Percentiles rank a stretch among this genome's conserved stretches.
These are phyloP conservation scores for Ballota nigra DNA, from an alignment of 257 asterid species.

Conservation along the genomic window DNA sequence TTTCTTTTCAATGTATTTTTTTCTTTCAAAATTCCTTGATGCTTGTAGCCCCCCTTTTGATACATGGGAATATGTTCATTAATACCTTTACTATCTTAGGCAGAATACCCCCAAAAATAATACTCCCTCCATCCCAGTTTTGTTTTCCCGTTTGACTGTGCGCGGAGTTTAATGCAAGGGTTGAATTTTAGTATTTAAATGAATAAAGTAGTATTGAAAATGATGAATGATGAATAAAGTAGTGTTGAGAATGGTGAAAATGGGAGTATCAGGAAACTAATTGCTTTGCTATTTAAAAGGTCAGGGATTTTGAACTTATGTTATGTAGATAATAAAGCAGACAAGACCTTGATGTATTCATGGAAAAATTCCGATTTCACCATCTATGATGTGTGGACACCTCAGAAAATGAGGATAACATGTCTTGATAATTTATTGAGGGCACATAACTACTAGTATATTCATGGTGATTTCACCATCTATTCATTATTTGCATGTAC, in stretches of 20 bases:
- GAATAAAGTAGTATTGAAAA: too few relatives aligned
- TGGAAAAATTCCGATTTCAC: neutral
- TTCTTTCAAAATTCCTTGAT: conserved; percentile 8
- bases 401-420: neutral
- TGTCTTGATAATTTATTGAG: neutral
- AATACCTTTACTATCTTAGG: neutral
- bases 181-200: too few relatives aligned
- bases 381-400: conserved; percentile 3
- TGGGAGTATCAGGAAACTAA: neutral
- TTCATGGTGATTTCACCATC: too few relatives aligned
- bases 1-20: too few relatives aligned
- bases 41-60: neutral
- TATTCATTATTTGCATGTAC: conserved; percentile 13
- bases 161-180: too few relatives aligned
- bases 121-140: too few relatives aligned
- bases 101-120: neutral
- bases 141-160: too few relatives aligned
- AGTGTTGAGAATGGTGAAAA: neutral
- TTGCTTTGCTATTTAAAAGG: neutral
- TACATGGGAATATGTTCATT: conserved; percentile 2
- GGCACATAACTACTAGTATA: neutral
- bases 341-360: conserved; percentile 10
- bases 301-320: neutral
- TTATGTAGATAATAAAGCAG: neutral
- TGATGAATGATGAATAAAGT: too few relatives aligned